Percentiles rank a stretch among this genome's conserved stretches.
phyloP scores from a whole-genome alignment of 1,139 yeast species.

The Suhomyces guaymorum region DNA sequence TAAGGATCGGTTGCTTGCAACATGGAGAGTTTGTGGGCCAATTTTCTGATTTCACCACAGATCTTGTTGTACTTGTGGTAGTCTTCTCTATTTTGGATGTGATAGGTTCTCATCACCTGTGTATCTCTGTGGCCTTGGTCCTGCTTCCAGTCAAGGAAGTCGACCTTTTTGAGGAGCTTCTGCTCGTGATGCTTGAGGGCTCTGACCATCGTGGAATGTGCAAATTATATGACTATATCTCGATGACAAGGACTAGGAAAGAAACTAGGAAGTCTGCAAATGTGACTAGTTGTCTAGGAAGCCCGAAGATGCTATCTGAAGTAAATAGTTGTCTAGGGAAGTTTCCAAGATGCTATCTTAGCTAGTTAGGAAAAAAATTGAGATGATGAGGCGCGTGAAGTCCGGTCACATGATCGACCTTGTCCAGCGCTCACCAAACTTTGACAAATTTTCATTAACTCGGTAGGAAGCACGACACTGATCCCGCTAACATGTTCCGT shows the following conservation, averaged over 20 bases:
- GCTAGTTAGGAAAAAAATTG: neutral
- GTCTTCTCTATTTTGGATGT: slow-evolving; percentile 91
- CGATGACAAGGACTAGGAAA: too few species aligned
- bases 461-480: neutral
- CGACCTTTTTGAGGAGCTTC: slow-evolving; percentile 92
- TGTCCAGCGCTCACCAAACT: neutral
- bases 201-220: too few species aligned
- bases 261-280: too few species aligned
- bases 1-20: slow-evolving; percentile 84
- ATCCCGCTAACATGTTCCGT: slow-evolving; percentile 8
- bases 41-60: slow-evolving; percentile 85
- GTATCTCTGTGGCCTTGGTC: slow-evolving; percentile 94
- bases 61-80: slow-evolving; percentile 90
- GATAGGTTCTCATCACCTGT: slow-evolving; percentile 92
- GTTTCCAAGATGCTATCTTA: neutral
- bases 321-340: neutral
- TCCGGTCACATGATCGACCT: neutral
- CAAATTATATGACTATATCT: too few species aligned
- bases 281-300: too few species aligned
- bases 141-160: slow-evolving; percentile 96
- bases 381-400: slow-evolving; percentile 6
- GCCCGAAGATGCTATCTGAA: too few species aligned
- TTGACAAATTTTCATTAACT: slow-evolving; percentile 6
- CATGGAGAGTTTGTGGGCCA: slow-evolving; percentile 82
- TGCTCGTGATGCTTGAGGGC: slow-evolving; percentile 92